Conservation (phyloP, 768 basidiomycete genomes). For the Russula dissimulans region DNA sequence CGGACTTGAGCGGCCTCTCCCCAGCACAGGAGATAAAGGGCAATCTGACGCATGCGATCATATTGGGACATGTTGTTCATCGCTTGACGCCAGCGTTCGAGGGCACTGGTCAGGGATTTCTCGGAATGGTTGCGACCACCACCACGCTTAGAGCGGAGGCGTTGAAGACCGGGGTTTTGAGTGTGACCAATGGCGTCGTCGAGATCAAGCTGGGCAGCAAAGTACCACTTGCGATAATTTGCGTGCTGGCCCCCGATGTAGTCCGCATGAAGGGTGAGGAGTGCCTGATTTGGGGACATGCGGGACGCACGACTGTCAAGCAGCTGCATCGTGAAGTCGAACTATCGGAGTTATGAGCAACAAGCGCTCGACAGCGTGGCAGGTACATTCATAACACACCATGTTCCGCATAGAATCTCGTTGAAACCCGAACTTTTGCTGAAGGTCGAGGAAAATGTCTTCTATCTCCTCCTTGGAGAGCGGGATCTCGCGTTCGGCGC, state of each 20-base stretch:
- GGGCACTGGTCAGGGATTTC: conserved; percentile 69
- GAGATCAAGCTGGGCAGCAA: conserved; percentile 95
- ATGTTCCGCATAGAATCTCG: conserved; percentile 92
- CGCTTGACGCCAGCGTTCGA: conserved; percentile 91
- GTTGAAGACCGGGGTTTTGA: conserved; percentile 84
- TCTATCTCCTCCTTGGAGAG: conserved; percentile 99
- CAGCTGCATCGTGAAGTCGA: conserved; percentile 96
- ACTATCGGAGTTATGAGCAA: conserved; percentile 36
- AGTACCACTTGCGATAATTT: conserved; percentile 99
- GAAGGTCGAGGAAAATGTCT: conserved; percentile 93
- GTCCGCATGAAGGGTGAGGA: conserved; percentile 93
- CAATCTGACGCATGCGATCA: conserved; percentile 92
- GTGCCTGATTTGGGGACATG: conserved; percentile 93
- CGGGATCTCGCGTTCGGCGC: conserved; percentile 85
- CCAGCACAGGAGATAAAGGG: conserved; percentile 92
- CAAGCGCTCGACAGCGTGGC: not conserved
- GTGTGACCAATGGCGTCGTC: conserved; percentile 92
- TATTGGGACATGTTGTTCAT: conserved; percentile 99
- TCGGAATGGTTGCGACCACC: conserved; percentile 46
- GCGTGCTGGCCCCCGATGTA: conserved; percentile 98
- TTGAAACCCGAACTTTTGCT: conserved; percentile 99
- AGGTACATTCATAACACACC: conserved; percentile 36
- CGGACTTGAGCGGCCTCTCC: conserved; percentile 97
- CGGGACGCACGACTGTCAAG: conserved; percentile 94
- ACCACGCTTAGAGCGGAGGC: conserved; percentile 58